Evolutionary conservation across 2,329 filamentous ascomycete genomes (phyloP), one percentile per base, ranked within the genome.

Genomic region (Alternaria metachromatica): DNA sequence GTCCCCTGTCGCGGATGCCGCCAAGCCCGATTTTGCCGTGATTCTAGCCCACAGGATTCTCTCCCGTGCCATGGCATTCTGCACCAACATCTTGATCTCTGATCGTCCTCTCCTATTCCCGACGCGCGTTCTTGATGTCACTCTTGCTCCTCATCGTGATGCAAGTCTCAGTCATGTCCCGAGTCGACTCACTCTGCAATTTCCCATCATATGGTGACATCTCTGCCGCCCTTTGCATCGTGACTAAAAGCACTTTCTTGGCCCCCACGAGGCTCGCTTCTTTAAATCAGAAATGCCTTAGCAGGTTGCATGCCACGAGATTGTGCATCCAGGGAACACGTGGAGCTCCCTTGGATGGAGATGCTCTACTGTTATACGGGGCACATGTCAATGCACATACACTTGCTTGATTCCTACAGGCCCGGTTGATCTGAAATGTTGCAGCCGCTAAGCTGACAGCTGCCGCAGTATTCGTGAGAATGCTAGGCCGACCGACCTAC

Each of bases 21-120:
- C 54, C 54, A 56, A 56, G 54, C 54, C 54, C 54, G 54, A 30
- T 45, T 28, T 45, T 56, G 25, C 43, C 54, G 54, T 23, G 21
- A 46, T 21, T 12, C 43, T 56, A 26, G 54, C 44, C 23, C 28
- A 23, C 43, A 23, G 26, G 13, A 45, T 48, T 56, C 26, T 26
- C 21, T 8, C 20, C 15, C 37, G n/a, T 53, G 49, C 49, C 49
- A 37, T 41, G 30, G 20, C 21, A 37, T 53, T 30, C 5, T 20
- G 21, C 41, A 45, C 45, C 8, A 23, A 28, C 25, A 33, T 48
- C 54, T 46, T 26, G 8, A 56, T 33, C 12, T 46, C 26, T 48
- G 43, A 45, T 56, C 26, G 20, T 37, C 23, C 23, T 26, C n/a
- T 43, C 37, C 18, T 48, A 23, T 48, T 51, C 28, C 49, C 49